Base-by-base conservation (phyloP, 139 green algal genomes). In the Nannochloris sp. region DNA sequence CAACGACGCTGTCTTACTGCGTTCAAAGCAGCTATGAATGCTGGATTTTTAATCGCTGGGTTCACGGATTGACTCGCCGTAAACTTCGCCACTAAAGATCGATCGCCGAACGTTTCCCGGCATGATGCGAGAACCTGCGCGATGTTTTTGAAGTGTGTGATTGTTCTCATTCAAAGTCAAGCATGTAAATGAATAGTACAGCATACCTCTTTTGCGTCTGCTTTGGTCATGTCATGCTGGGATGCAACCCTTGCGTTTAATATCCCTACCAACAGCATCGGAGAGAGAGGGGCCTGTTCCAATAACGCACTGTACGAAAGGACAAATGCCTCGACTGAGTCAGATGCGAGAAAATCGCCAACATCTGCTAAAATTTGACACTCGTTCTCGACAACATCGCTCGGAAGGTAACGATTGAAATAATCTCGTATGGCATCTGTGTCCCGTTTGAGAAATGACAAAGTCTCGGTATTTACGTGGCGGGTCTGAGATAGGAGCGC, bases 261-360 rank as follows among this genome's bases (percentile, higher is more conserved):
- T 16, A 85, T 55, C 36, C 59, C 56, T 53, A 72, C 65, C 31
- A 85, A 33, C 53, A 84, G 55, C 11, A 46, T 44, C 26, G 78
- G 78, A 6, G 56, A 72, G 29, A 85, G 57, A 36, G 69, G 26
- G 17, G 58, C 31, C 25, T 37, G 51, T 61, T 61, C 49, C 16
- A 90, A 69, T 37, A 90, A 65, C 17, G 75, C 70, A 16, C 68
- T 84, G 78, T 90, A 90, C 8, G 69, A 74, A 30, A 90, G 67
- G 28, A 78, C 75, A 63, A 90, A 87, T 4, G 74, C 57, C 61
- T 90, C 83, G 37, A 79, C 62, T 40, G 67, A 76, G 62, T 90
- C 80, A 33, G 68, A 59, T 3, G 63, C 44, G 6, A 78, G 61
- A 56, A 90, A 71, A 25, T 88, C 72, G 25, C 63, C 56, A 23